Base-by-base conservation (phyloP, 192 early-diverging fungal species). In the Kappamyces sp. region DNA sequence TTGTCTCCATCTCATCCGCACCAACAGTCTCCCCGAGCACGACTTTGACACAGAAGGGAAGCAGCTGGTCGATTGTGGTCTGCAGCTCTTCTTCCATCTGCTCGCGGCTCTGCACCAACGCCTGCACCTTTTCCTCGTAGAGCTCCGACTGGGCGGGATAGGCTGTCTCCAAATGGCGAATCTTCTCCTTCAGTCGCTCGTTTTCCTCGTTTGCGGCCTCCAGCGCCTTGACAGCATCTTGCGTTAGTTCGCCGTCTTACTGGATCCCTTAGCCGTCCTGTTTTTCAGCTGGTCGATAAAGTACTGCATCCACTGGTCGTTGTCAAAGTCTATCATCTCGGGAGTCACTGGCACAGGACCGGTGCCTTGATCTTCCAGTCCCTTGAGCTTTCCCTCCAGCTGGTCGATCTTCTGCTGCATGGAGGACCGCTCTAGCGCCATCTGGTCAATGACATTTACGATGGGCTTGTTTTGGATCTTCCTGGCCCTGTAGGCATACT, bases 401-500 rank as follows among this genome's bases (percentile, higher is more conserved):
- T 62, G 52, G 47, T 64, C 64, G 41, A 75, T 75, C 35, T 64
- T 61, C 31, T 63, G 44, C 40, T 75, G 69, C 69, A 75, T 68
- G 23, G 38, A 40, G 8, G 58, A 43, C 13, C 66, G 44, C 60
- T 67, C 54, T 13, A 35, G 36, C 40, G 62, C 66, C 39, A 66
- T 59, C 15, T 55, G 12, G 51, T 76, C 66, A 3, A 78, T 50
- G 5, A 66, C 63, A 46, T 79, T 79, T 13, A 75, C 51, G 1
- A 78, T 50, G 9, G 75, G 73, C 49, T 74, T 71, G 60, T 81
- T 81, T 47, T 76, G 67, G 51, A 81, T 81, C 40, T 76, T 71
- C n/a, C 75, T 61, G 5, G 79, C 75, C 2, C 79, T 58, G 40
- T 77, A 55, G 13, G 79, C 79, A 49, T 70, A 72, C 67, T 92